Evolutionary conservation across 208 protist species (phyloP).

Genomic region (Lotmaria passim): DNA sequence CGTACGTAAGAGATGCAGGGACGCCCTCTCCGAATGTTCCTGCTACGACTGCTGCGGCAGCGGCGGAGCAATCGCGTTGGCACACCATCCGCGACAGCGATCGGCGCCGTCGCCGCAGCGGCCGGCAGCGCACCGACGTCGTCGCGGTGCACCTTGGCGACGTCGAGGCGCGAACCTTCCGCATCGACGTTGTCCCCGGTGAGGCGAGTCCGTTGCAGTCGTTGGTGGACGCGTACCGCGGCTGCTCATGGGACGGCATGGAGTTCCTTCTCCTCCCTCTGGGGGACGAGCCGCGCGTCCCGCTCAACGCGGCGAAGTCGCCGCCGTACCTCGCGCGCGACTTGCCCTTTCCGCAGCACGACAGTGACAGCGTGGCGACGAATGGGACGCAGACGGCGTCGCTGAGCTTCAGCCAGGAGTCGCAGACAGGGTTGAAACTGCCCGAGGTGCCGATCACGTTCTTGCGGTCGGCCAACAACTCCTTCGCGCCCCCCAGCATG

Average conservation of each 20-base stretch:
- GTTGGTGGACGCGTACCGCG: constrained; percentile 25
- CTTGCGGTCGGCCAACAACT: constrained; percentile 15
- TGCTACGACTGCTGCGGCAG: not conserved
- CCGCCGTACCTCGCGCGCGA: constrained; percentile 1
- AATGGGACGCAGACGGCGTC: constrained; percentile 1
- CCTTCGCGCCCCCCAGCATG: constrained; percentile 2
- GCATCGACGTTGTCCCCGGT: constrained; percentile 26
- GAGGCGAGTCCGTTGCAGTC: constrained; percentile 36
- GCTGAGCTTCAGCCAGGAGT: constrained; percentile 7
- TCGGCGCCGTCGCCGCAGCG: constrained; percentile 7
- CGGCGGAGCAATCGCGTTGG: constrained; percentile 11
- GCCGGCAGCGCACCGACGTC: constrained; percentile 12
- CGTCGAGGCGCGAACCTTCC: constrained; percentile 40
- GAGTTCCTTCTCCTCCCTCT: constrained; percentile 47
- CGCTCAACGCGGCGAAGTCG: constrained; percentile 9
- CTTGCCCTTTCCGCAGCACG: not conserved
- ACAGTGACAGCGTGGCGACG: constrained; percentile 3
- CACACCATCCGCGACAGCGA: constrained; percentile 10
- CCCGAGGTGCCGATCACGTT: constrained; percentile 15
- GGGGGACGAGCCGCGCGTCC: constrained; percentile 15
- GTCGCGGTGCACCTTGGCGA: constrained; percentile 42
- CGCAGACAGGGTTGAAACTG: constrained; percentile 8
- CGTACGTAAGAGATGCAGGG: not conserved
- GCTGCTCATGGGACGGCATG: constrained; percentile 40
- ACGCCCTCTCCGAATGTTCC: too few species aligned